These are phyloP conservation scores for Selaginella moellendorffii DNA, from an alignment of 75 land plant species.

Conservation along the genomic window DNA sequence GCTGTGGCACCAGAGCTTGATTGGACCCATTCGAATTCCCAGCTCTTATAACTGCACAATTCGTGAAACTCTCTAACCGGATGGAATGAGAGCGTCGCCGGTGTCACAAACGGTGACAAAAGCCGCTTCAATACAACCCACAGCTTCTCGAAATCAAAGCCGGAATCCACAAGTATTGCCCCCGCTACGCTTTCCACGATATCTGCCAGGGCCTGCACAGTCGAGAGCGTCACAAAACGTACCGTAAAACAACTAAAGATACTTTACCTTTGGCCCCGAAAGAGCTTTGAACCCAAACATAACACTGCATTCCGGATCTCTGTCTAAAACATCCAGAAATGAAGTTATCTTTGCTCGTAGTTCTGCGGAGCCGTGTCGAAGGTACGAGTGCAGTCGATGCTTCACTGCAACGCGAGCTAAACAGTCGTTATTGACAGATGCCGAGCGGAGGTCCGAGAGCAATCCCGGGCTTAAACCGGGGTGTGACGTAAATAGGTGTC, in stretches of 20 bases:
- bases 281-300: background rate
- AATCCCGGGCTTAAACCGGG: constrained; percentile 57
- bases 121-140: background rate
- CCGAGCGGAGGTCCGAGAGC: constrained; percentile 79
- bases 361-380: constrained; percentile 46
- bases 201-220: background rate
- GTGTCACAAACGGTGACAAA: background rate
- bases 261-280: background rate
- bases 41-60: too few species aligned
- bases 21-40: too few species aligned
- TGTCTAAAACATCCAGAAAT: background rate
- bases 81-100: background rate
- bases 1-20: too few species aligned
- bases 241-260: background rate
- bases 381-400: constrained; percentile 47
- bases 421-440: constrained; percentile 80
- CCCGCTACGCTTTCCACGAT: background rate
- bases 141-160: background rate
- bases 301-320: background rate
- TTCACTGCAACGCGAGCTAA: constrained; percentile 79
- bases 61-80: background rate
- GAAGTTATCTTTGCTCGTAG: constrained; percentile 12
- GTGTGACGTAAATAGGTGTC: constrained; percentile 44
- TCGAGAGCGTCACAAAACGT: background rate
- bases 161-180: background rate